These are phyloP conservation scores for Echites panduratus DNA, from an alignment of 257 asterid species.

Conservation along the genomic window DNA sequence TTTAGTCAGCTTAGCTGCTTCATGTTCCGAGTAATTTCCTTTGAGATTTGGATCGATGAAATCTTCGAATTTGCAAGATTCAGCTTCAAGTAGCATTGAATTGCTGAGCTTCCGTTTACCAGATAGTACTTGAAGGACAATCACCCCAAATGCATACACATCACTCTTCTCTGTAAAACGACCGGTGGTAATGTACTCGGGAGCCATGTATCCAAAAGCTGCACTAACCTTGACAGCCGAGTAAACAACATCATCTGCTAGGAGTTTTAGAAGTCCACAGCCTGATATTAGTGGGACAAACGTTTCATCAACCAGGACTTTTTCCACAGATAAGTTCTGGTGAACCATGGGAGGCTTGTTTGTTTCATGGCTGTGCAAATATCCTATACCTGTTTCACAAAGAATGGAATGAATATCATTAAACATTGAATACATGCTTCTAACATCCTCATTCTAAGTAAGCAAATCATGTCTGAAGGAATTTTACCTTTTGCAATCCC, in stretches of 20 bases:
- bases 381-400: constrained; percentile 50
- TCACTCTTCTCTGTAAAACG: constrained; percentile 94
- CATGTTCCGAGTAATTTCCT: constrained; percentile 38
- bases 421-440: neutral
- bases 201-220: constrained; percentile 94
- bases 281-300: constrained; percentile 69
- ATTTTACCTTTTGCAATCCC: constrained; percentile 82
- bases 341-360: constrained; percentile 73
- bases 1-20: constrained; percentile 47
- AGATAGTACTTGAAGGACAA: constrained; percentile 72
- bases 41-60: constrained; percentile 51
- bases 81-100: constrained; percentile 55
- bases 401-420: neutral
- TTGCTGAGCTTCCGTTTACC: constrained; percentile 53
- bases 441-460: neutral
- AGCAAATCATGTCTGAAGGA: neutral
- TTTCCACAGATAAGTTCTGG: constrained; percentile 80
- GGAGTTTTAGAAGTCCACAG: constrained; percentile 77
- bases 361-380: constrained; percentile 56
- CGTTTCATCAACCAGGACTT: constrained; percentile 54
- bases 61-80: constrained; percentile 49
- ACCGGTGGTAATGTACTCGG: constrained; percentile 88
- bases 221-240: constrained; percentile 96
- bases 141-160: constrained; percentile 91
- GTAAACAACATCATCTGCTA: constrained; percentile 85